Evolutionary conservation across 1,139 yeast genomes (phyloP), one percentile per base, ranked within the genome.

Genomic region (Protomyces arabidopsidicola): DNA sequence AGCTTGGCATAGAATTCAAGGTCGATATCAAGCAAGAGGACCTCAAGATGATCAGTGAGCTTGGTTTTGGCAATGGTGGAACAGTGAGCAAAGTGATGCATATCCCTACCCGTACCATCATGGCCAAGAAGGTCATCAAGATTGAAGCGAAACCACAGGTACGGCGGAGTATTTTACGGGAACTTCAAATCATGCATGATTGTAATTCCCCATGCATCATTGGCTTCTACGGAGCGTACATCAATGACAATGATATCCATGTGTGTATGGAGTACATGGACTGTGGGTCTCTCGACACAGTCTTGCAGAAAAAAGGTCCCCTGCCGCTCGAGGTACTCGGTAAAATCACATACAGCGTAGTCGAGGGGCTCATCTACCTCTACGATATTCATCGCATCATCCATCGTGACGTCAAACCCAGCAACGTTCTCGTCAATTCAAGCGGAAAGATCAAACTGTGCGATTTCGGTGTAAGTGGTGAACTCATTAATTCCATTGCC

Each of bases 191-290:
- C 50, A 82, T 95, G 82, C 96, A 90, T 73, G 96, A 89, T 72
- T 93, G 97, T 72, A 72, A 86, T 84, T 70, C 81, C 56, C 90
- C 90, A 2, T 89, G 82, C 71, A 91, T 93, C 64, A 88, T 90
- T 58, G 90, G 88, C 60, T 93, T 90, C 73, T 91, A 86, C 74
- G 98, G 98, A 3, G 96, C 97, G 0, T 88, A 85, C 72, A 80
- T 87, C 56, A 81, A 82, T 68, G 84, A 82, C 69, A 84, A 83
- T 68, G 85, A 84, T 70, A 98, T 93, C 53, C 93, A 91, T 77
- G 90, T 95, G 88, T 95, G 98, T 76, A 93, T 93, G 83, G 99
- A 93, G 76, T 89, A 86, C 75, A 93, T 93, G 99, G 96, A 91
- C 75, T 98, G 97, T 59, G 97, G 97, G 0, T 90, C 97, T 0